Base-by-base conservation (phyloP, 331 rosid genomes). In the Quercus lobata region DNA sequence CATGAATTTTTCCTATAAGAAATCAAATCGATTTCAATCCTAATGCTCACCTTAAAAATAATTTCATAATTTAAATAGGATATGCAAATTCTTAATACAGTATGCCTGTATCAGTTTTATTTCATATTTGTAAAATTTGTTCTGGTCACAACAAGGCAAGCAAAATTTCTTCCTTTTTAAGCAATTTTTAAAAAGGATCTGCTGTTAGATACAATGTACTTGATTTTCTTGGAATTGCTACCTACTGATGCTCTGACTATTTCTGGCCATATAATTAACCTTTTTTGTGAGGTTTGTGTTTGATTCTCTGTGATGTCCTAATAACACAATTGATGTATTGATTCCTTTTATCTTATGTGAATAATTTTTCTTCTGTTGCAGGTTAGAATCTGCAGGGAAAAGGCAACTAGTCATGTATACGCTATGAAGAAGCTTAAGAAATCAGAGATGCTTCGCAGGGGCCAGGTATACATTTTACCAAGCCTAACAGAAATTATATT, bases 401-500 rank as follows among this genome's bases (percentile, higher is more conserved):
- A 93, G 76, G 91, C 90, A 80, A 90, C 98, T 79, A 86, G 94
- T 72, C 94, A 96, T 79, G 98, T 93, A 81, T 96, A 91, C 86
- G 99, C 99, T 37, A 96, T 96, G 99, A 96, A 96, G 97, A 96
- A 93, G 89, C 98, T 93, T 81, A 93, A 93, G 88, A 96, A 96
- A 85, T 96, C 99, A 80, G 98, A 96, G 87, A 96, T 96, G 99
- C 97, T 96, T 87, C 97, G 95, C 73, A 91, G 98, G 84, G 98
- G 99, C 87, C 99, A 96, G 91, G 99, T 93, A 68, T 65, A 29
- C 56, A 76, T 49, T 72, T 76, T 53, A 32, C 56, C 53, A 46
- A 62, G 53, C 15, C 49, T 34, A 65, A 27, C 65, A 53, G 68
- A 58, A 53, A 58, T 74, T 57, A 73, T 81, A 61, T 80, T 19